Evolutionary conservation across 441 rosid species (phyloP), one percentile per base, ranked within the genome.

Genomic region (Theobroma grandiflorum): DNA sequence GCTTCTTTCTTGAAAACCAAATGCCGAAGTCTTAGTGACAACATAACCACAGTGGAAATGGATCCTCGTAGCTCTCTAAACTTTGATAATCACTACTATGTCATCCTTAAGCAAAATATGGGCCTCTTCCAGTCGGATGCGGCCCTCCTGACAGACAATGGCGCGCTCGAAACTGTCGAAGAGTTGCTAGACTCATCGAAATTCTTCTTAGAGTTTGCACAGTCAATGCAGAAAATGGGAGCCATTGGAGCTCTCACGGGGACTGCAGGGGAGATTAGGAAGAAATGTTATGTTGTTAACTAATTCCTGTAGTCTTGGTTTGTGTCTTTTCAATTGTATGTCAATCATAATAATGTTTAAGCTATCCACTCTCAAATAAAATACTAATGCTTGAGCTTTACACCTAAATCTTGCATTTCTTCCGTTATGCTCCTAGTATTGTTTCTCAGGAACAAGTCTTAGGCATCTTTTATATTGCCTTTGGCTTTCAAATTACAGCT

Each of bases 121-220:
- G 95, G 95, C 3, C 80, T 90, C n/a, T 89, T 93, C 82, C 87
- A 82, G 61, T 90, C 95, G 2, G 95, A 93, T 37, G 92, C 93
- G 26, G 89, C 93, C 55, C 89, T 89, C 15, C 82, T 91, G 50
- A 83, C 84, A 35, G 62, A 88, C 75, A 42, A 76, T 5, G 84
- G 62, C 37, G 86, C 92, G 1, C 72, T 18, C 49, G 68, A 73
- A 50, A 70, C 69, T 22, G 80, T 80, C 11, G 18, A 58, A 9
- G 74, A 85, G 75, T 71, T 79, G 83, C 68, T 50, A 16, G 63
- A 63, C 78, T 62, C 66, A 26, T 16, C 59, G 4, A 86, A 78
- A 55, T 91, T 91, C 88, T 91, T 91, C 68, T 5, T 35, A 1
- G 89, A 87, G 86, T 91, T 91, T 64, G 90, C 85, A 57, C 81